Percentiles rank a stretch among this genome's conserved stretches.
Conservation (phyloP, 2,329 filamentous ascomycete genomes). For the Raffaelea arxii region DNA sequence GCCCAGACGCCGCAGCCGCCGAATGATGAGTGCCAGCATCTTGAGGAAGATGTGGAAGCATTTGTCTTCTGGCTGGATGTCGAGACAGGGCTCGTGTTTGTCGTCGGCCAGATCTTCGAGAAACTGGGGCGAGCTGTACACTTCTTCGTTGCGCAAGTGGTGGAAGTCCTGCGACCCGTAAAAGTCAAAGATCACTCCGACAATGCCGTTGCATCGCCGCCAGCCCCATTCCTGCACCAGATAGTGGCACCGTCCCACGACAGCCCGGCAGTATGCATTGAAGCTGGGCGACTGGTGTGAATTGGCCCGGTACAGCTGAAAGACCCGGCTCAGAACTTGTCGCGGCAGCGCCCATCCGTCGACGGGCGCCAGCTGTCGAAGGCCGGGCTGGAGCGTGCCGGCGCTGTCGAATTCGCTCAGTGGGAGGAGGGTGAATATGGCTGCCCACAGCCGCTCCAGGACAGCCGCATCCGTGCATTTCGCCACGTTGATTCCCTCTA, state of each 20-base stretch:
- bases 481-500: conserved; percentile 20
- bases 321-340: conserved; percentile 44
- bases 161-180: conserved; percentile 53
- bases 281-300: conserved; percentile 48
- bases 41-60: conserved; percentile 63
- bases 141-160: conserved; percentile 56
- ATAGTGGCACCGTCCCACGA: conserved; percentile 52
- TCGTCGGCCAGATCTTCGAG: conserved; percentile 41
- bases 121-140: conserved; percentile 50
- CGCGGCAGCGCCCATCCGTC: conserved; percentile 56
- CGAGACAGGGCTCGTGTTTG: conserved; percentile 39
- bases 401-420: conserved; percentile 47
- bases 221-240: conserved; percentile 58
- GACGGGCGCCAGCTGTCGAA: conserved; percentile 25
- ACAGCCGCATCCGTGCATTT: conserved; percentile 30
- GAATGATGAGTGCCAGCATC: conserved; percentile 47
- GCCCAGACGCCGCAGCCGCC: conserved; percentile 35
- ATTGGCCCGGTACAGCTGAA: conserved; percentile 48
- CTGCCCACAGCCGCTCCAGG: conserved; percentile 49
- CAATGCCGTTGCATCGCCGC: conserved; percentile 45
- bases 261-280: conserved; percentile 53
- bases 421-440: conserved; percentile 51
- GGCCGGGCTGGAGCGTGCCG: conserved; percentile 36
- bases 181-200: conserved; percentile 57
- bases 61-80: conserved; percentile 43